Evolutionary conservation across 306 rosid genomes (phyloP).

Genomic region (Benincasa hispida): DNA sequence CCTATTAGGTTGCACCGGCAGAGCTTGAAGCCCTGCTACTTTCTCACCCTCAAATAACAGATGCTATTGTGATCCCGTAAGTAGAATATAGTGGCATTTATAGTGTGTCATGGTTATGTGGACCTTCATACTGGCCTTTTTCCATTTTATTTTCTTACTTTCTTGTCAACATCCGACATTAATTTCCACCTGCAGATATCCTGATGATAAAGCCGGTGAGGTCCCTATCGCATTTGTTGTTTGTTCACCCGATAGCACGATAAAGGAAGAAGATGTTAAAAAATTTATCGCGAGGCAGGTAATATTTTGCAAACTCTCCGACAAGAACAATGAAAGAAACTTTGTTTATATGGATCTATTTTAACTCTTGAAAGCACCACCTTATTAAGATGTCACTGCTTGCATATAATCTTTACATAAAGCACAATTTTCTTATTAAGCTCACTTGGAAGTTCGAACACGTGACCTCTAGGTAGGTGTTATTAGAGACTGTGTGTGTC

Average conservation of each 20-base stretch:
- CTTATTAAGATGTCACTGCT: background rate
- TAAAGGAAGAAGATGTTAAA: slow-evolving; percentile 23
- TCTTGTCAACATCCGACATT: background rate
- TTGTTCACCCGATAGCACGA: slow-evolving; percentile 21
- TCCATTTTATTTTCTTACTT: background rate
- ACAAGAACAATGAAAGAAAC: background rate
- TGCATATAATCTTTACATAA: background rate
- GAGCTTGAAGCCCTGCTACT: slow-evolving; percentile 38
- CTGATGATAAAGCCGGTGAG: slow-evolving; percentile 40
- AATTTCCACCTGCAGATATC: slow-evolving; percentile 21
- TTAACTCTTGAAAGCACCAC: background rate
- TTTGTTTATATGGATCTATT: background rate
- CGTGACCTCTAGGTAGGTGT: background rate
- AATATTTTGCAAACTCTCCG: background rate
- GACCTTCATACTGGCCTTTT: background rate
- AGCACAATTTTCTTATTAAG: background rate
- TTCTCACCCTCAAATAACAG: slow-evolving; percentile 30
- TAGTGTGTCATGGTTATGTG: background rate
- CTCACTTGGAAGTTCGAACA: background rate
- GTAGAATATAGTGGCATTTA: slow-evolving; percentile 1
- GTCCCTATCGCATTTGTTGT: slow-evolving; percentile 45
- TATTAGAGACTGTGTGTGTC: background rate
- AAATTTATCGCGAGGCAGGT: slow-evolving; percentile 30
- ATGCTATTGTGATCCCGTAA: slow-evolving; percentile 40
- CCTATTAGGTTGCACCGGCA: slow-evolving; percentile 35